Base-by-base conservation (phyloP, 106 monocot species). In the Vanilla planifolia region DNA sequence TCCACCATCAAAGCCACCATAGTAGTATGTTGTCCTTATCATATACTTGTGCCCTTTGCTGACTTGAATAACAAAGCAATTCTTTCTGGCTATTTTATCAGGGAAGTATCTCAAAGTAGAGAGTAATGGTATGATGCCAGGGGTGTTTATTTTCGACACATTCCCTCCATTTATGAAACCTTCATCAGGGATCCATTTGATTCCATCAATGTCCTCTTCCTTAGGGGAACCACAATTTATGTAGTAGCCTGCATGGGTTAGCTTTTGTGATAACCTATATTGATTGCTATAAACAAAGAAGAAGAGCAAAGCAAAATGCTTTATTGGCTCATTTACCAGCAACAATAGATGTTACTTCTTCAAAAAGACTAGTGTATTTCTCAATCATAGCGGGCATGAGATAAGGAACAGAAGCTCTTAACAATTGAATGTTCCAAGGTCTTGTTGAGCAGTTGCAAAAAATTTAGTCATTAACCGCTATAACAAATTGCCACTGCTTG, bases 1-100 rank as follows among this genome's bases (percentile, higher is more conserved):
- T 4, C 86, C 81, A 24, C 86, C 90, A 33, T 95, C 94, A 50
- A 83, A 89, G n/a, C 75, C 86, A 6, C 94, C 89, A 44, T 96
- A 90, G 67, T 25, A 96, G 69, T 90, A 96, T 0, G 86, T 90
- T 0, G 95, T 96, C 15, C 95, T 56, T 59, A 96, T 51, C 10
- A 90, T 60, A 51, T 84, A 90, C 68, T 67, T 84, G 14, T 62
- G 19, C 3, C 79, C 76, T 43, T 68, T 86, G 43, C 64, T 27
- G 3, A 76, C 83, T 9, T 86, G 95, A 66, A 96, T 60, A 23
- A 60, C 34, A 64, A 76, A 96, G 71, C 95, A 96, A 60, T 83
- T 77, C 67, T 90, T 96, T n/a, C 68, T 43, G 14, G 86, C 76
- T 0, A 76, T 37, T 8, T 27, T 50, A 37, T 96, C 84, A 6